Conservation (phyloP, 305 asterid species). For the Fraxinus baroniana region DNA sequence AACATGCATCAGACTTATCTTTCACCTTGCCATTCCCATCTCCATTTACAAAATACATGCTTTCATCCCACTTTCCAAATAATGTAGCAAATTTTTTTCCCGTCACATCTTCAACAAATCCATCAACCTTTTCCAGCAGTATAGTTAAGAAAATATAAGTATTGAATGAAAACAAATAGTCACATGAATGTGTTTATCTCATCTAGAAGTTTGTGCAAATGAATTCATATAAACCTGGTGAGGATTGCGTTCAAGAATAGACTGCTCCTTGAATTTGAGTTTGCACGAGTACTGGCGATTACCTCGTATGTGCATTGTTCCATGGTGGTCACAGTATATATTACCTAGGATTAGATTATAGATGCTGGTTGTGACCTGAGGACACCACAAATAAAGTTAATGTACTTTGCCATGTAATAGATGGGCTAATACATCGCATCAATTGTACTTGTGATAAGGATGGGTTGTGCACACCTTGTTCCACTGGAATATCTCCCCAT, state of each 20-base stretch:
- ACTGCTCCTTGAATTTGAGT: conserved; percentile 93
- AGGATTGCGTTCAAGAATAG: conserved; percentile 89
- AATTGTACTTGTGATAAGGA: background rate
- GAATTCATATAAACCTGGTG: conserved; percentile 52
- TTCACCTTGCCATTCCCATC: conserved; percentile 55
- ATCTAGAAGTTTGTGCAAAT: background rate
- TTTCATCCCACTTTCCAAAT: conserved; percentile 91
- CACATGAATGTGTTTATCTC: background rate
- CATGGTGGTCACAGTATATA: conserved; percentile 89
- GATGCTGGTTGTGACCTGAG: conserved; percentile 88
- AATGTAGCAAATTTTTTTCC: conserved; percentile 67
- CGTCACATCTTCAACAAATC: conserved; percentile 67
- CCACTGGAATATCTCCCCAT: conserved; percentile 93
- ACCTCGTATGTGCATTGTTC: conserved; percentile 79
- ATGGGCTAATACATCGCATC: background rate
- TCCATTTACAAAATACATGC: conserved; percentile 59
- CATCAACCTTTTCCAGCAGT: conserved; percentile 65
- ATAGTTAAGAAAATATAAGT: conserved; percentile 12
- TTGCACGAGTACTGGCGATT: conserved; percentile 82
- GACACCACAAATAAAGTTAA: conserved; percentile 12
- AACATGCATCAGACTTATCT: conserved; percentile 49
- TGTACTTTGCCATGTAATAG: background rate
- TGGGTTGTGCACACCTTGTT: conserved; percentile 58
- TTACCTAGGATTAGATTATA: conserved; percentile 87
- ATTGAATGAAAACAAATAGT: conserved; percentile 2